phyloP scores from a whole-genome alignment of 1,284 basidiomycete species.

The Ustilago sp. region DNA sequence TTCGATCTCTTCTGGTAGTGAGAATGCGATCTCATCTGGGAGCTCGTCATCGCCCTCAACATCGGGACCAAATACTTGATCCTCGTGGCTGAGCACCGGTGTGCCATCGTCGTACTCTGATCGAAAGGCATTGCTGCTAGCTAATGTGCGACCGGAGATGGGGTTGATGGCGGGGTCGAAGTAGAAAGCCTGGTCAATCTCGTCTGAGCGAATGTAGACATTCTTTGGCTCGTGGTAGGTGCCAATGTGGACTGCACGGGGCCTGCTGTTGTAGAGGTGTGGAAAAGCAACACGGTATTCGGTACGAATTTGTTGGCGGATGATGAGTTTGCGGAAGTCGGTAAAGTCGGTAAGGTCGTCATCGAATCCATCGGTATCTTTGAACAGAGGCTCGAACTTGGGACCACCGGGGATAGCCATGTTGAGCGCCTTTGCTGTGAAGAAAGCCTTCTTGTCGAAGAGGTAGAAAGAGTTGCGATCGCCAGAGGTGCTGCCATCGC shows the following conservation, averaged over 20 bases:
- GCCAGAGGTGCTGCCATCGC: constrained; percentile 84
- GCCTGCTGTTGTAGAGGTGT: constrained; percentile 97
- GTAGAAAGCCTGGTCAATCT: constrained; percentile 99
- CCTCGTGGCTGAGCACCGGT: constrained; percentile 82
- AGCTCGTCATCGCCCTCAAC: constrained; percentile 75
- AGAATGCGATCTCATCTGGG: constrained; percentile 81
- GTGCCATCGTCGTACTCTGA: constrained; percentile 61
- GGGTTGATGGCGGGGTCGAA: constrained; percentile 90
- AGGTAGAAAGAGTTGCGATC: constrained; percentile 84
- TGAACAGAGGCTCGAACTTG: constrained; percentile 78
- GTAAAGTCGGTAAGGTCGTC: constrained; percentile 99
- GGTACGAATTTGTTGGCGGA: constrained; percentile 96
- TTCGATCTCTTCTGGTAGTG: constrained; percentile 82
- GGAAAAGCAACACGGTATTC: constrained; percentile 99
- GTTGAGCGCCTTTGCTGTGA: constrained; percentile 93
- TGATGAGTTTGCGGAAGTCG: constrained; percentile 99
- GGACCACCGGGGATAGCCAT: constrained; percentile 99
- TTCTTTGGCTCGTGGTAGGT: constrained; percentile 95
- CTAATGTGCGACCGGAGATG: constrained; percentile 73
- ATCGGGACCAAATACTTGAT: constrained; percentile 84
- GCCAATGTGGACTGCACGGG: constrained; percentile 91
- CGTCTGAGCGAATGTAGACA: constrained; percentile 98
- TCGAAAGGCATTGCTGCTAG: constrained; percentile 56
- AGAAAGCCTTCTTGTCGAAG: constrained; percentile 98
- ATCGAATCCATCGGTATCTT: constrained; percentile 96